Evolutionary conservation across 2,329 filamentous ascomycete species (phyloP).

Genomic region (Biscogniauxia sp.): DNA sequence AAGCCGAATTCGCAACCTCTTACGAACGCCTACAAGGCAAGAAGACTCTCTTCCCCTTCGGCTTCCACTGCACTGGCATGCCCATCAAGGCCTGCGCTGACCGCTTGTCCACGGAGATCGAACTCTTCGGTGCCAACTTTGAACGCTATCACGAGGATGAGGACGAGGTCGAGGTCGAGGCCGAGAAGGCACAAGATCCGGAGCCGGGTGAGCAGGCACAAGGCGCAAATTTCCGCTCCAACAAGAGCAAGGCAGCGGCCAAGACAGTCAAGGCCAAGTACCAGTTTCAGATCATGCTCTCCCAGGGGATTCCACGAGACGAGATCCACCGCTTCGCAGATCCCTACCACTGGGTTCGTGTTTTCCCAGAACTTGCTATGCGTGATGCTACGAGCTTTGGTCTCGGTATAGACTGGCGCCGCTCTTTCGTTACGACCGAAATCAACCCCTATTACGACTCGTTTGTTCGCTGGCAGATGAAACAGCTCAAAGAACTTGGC

Average conservation of each 20-base stretch:
- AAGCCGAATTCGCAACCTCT: constrained; percentile 88
- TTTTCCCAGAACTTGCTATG: constrained; percentile 81
- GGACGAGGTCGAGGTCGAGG: constrained; percentile 53
- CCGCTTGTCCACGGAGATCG: constrained; percentile 77
- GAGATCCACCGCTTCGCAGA: constrained; percentile 95
- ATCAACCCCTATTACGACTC: constrained; percentile 96
- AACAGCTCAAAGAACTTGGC: constrained; percentile 78
- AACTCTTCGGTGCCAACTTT: constrained; percentile 45
- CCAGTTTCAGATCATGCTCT: constrained; percentile 92
- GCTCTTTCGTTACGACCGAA: constrained; percentile 91
- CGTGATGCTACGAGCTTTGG: constrained; percentile 81
- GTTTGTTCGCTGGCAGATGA: constrained; percentile 98
- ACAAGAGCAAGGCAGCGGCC: constrained; percentile 86
- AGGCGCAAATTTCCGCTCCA: constrained; percentile 87
- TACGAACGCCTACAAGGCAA: constrained; percentile 90
- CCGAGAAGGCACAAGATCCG: too few species aligned
- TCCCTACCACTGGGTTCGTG: constrained; percentile 85
- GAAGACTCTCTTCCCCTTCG: constrained; percentile 81
- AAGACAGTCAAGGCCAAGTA: constrained; percentile 95
- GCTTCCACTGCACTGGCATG: constrained; percentile 96
- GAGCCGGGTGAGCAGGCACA: constrained; percentile 68
- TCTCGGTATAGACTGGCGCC: constrained; percentile 86
- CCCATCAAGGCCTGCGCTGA: constrained; percentile 97
- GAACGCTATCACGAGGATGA: constrained; percentile 82
- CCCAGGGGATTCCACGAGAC: constrained; percentile 79